phyloP scores from a whole-genome alignment of 73 alveolate genomes.

The Paramecium caudatum region DNA sequence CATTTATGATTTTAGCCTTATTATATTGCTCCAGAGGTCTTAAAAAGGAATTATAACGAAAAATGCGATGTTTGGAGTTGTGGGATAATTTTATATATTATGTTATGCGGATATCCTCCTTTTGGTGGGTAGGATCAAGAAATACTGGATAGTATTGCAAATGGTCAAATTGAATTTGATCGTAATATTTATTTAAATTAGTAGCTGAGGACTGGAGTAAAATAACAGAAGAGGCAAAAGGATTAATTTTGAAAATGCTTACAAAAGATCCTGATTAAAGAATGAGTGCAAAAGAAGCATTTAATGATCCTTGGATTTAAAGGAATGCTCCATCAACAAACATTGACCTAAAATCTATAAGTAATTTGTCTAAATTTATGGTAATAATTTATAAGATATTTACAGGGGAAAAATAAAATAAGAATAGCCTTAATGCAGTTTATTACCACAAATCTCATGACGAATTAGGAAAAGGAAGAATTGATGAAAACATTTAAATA shows the following conservation, averaged over 20 bases:
- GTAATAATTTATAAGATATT: background rate
- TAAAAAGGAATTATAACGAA: slow-evolving; percentile 36
- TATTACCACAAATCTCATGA: slow-evolving; percentile 41
- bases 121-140: slow-evolving; percentile 70
- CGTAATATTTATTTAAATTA: background rate
- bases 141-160: background rate
- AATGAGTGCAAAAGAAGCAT: slow-evolving; percentile 69
- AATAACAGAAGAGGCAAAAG: slow-evolving; percentile 66
- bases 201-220: slow-evolving; percentile 70
- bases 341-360: slow-evolving; percentile 50
- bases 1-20: background rate
- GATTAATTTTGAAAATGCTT: slow-evolving; percentile 66
- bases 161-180: slow-evolving; percentile 48
- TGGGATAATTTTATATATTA: slow-evolving; percentile 40
- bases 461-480: slow-evolving; percentile 65
- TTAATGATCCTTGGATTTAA: slow-evolving; percentile 73
- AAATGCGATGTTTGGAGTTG: slow-evolving; percentile 71
- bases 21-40: slow-evolving; percentile 68
- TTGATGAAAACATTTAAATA: slow-evolving; percentile 32
- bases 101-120: slow-evolving; percentile 86
- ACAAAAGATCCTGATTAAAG: slow-evolving; percentile 54
- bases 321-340: slow-evolving; percentile 65
- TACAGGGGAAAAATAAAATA: slow-evolving; percentile 56
- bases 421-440: slow-evolving; percentile 68
- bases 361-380: background rate